These are phyloP conservation scores for Panellus pusillus DNA, from an alignment of 768 basidiomycete genomes.

Conservation along the genomic window DNA sequence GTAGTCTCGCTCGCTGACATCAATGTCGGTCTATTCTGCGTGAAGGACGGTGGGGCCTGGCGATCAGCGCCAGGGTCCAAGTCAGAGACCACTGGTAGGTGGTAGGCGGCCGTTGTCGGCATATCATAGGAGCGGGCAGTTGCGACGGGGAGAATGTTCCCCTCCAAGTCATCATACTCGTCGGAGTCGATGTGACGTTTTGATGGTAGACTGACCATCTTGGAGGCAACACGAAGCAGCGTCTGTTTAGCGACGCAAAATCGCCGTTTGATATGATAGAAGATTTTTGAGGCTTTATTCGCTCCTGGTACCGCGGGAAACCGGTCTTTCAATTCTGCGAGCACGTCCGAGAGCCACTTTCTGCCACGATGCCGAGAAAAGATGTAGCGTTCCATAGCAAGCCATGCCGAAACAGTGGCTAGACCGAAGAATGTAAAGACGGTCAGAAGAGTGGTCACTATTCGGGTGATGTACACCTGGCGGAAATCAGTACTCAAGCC, in stretches of 20 bases:
- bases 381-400: slow-evolving; percentile 67
- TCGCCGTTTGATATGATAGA: slow-evolving; percentile 19
- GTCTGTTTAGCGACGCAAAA: slow-evolving; percentile 18
- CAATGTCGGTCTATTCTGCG: background rate
- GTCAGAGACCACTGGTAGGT: slow-evolving; percentile 17
- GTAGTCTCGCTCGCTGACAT: background rate
- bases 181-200: slow-evolving; percentile 26
- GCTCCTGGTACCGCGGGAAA: slow-evolving; percentile 34
- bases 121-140: slow-evolving; percentile 14
- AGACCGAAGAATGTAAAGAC: slow-evolving; percentile 72
- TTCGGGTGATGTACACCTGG: slow-evolving; percentile 61
- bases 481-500: background rate
- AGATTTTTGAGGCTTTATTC: slow-evolving; percentile 13
- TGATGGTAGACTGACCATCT: slow-evolving; percentile 24
- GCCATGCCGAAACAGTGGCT: slow-evolving; percentile 71
- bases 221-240: slow-evolving; percentile 25
- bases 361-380: slow-evolving; percentile 62
- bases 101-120: slow-evolving; percentile 20
- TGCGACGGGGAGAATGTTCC: slow-evolving; percentile 26
- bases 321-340: slow-evolving; percentile 44
- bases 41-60: slow-evolving; percentile 13
- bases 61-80: background rate
- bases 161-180: slow-evolving; percentile 29
- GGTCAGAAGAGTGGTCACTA: slow-evolving; percentile 78
- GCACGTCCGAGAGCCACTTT: slow-evolving; percentile 68